phyloP scores from a whole-genome alignment of 805 yeast genomes.

The Lachancea nothofagi region DNA sequence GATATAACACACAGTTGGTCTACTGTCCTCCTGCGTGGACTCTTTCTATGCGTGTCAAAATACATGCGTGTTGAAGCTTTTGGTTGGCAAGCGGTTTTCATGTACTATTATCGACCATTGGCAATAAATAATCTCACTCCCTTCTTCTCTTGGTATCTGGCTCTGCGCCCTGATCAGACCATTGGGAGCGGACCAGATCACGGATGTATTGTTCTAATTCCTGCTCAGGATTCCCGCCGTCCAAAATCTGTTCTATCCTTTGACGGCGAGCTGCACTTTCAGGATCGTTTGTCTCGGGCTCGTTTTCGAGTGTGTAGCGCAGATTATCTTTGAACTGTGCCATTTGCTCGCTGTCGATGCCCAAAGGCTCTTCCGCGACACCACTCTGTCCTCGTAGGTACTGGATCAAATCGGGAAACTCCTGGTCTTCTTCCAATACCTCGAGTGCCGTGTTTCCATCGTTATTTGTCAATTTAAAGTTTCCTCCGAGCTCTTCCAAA shows the following conservation, averaged over 20 bases:
- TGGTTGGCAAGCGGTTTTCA: background rate
- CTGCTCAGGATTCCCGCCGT: constrained; percentile 78
- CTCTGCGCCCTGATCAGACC: constrained; percentile 15
- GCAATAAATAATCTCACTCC: too few species aligned
- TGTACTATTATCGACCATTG: too few species aligned
- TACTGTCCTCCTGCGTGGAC: too few species aligned
- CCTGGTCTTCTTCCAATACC: constrained; percentile 78
- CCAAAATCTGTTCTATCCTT: constrained; percentile 62
- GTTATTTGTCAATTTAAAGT: constrained; percentile 53
- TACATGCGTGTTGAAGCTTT: background rate
- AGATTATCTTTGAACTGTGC: constrained; percentile 40
- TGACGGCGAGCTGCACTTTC: constrained; percentile 53
- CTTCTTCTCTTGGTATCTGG: constrained; percentile 6
- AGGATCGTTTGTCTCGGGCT: constrained; percentile 37
- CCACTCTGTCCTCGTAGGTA: constrained; percentile 48
- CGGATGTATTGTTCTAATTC: constrained; percentile 63
- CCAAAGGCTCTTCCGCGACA: constrained; percentile 21
- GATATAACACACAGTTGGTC: too few species aligned
- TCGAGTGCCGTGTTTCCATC: constrained; percentile 74
- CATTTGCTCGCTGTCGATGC: constrained; percentile 27
- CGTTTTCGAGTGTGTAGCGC: constrained; percentile 51
- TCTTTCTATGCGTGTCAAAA: too few species aligned
- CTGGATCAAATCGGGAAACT: constrained; percentile 68
- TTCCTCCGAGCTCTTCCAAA: constrained; percentile 64
- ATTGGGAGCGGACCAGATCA: constrained; percentile 57